Evolutionary conservation across 106 monocot genomes (phyloP).

Genomic region (Amphibolis antarctica): DNA sequence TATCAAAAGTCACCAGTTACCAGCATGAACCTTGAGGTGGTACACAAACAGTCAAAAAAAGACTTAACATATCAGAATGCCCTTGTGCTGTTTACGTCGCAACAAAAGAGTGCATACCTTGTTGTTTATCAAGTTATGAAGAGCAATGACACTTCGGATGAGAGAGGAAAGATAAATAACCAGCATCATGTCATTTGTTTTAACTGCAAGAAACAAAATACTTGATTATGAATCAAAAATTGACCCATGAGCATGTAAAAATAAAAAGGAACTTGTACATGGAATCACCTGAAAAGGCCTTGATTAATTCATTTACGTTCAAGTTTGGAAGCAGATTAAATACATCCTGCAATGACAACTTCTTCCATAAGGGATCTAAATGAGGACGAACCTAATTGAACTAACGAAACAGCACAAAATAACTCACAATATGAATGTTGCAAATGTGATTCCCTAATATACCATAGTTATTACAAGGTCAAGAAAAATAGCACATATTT

Average conservation of each 20-base stretch:
- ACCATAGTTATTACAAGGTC: too few species aligned
- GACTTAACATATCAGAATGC: too few species aligned
- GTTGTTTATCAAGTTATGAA: conserved; percentile 98
- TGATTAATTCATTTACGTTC: conserved; percentile 86
- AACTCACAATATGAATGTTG: too few species aligned
- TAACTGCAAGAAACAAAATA: conserved; percentile 45
- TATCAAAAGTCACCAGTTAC: too few species aligned
- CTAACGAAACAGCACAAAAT: too few species aligned
- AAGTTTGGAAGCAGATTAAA: conserved; percentile 99
- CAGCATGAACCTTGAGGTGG: too few species aligned
- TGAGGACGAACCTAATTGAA: too few species aligned
- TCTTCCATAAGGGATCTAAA: too few species aligned
- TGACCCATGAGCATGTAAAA: not conserved
- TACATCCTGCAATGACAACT: conserved; percentile 43
- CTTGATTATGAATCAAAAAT: not conserved
- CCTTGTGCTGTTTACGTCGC: too few species aligned
- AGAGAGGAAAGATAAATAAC: conserved; percentile 97
- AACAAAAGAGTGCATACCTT: conserved; percentile 29
- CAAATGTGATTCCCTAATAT: too few species aligned
- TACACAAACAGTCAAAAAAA: too few species aligned
- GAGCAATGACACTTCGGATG: conserved; percentile 93
- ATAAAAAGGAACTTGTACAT: not conserved
- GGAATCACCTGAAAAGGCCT: conserved; percentile 72
- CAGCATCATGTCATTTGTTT: conserved; percentile 99
- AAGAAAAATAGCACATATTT: too few species aligned